Conservation (phyloP, 495 filamentous ascomycete genomes). For the Talaromyces stipitatus region DNA sequence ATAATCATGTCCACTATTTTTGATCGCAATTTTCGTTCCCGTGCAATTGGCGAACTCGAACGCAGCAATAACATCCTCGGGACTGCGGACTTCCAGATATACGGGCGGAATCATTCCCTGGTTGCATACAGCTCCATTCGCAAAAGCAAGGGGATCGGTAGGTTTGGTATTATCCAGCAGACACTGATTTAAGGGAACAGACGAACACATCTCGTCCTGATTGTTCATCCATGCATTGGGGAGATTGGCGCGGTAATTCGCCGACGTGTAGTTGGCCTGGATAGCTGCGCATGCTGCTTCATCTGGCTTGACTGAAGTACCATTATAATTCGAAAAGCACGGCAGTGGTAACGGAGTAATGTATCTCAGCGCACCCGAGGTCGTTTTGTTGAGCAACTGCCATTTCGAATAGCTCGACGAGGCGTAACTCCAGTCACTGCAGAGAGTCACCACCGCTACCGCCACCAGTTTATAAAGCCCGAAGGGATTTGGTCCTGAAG, state of each 20-base stretch:
- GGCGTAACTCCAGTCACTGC: no score
- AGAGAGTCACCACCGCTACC: not conserved
- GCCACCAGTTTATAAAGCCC: not conserved
- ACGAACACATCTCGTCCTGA: conserved; percentile 30
- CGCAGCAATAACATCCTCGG: not conserved
- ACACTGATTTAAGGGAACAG: conserved; percentile 28
- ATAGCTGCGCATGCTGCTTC: conserved; percentile 18
- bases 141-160: conserved; percentile 12
- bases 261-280: conserved; percentile 23
- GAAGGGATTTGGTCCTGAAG: not conserved
- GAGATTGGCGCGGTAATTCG: conserved; percentile 17
- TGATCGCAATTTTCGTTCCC: conserved; percentile 41
- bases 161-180: conserved; percentile 23
- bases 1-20: conserved; percentile 52
- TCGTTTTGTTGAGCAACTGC: conserved; percentile 11
- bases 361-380: conserved; percentile 8
- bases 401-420: no score
- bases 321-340: conserved; percentile 22
- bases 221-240: conserved; percentile 29
- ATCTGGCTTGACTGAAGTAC: conserved; percentile 14
- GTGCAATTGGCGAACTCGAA: conserved; percentile 11
- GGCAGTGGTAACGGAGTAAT: conserved; percentile 9
- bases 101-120: not conserved
- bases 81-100: not conserved
- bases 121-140: not conserved